These are phyloP conservation scores for Uronychia binucleata DNA, from an alignment of 73 alveolate species.

Conservation along the genomic window DNA sequence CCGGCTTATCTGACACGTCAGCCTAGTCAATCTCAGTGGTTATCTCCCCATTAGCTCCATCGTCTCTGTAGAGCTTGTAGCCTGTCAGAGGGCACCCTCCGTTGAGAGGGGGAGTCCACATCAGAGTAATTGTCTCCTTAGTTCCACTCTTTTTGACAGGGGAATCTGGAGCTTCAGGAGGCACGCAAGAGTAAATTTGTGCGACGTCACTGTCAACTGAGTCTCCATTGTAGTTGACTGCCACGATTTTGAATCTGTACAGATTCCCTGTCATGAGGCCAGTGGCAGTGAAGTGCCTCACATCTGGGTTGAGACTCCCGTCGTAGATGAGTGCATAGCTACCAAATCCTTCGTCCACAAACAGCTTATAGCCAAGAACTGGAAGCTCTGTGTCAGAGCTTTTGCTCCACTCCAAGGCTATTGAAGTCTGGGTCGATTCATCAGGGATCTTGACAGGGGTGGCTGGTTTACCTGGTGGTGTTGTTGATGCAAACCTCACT, in stretches of 20 bases:
- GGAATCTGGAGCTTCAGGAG: conserved; percentile 35
- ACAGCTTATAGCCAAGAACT: conserved; percentile 52
- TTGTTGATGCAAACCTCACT: conserved; percentile 45
- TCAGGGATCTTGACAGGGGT: conserved; percentile 46
- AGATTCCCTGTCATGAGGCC: conserved; percentile 47
- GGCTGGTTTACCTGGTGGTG: conserved; percentile 44
- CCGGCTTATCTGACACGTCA: conserved; percentile 30
- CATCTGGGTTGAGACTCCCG: conserved; percentile 51
- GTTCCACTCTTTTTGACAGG: conserved; percentile 46
- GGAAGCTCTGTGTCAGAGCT: conserved; percentile 16
- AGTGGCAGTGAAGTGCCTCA: conserved; percentile 17
- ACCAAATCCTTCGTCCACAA: conserved; percentile 67
- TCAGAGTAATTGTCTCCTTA: conserved; percentile 12
- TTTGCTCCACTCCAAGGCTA: conserved; percentile 41
- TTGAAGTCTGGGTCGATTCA: conserved; percentile 29
- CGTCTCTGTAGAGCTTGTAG: conserved; percentile 37
- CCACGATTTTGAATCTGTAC: conserved; percentile 55
- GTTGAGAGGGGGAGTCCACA: conserved; percentile 51
- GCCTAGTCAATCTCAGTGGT: conserved; percentile 21
- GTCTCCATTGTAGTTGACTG: conserved; percentile 67
- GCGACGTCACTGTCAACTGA: conserved; percentile 24
- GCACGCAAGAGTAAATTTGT: conserved; percentile 47
- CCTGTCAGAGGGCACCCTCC: conserved; percentile 64
- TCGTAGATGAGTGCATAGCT: conserved; percentile 28
- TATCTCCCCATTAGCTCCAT: conserved; percentile 42